Evolutionary conservation across 495 filamentous ascomycete species (phyloP).

Genomic region (Tuber brumale): DNA sequence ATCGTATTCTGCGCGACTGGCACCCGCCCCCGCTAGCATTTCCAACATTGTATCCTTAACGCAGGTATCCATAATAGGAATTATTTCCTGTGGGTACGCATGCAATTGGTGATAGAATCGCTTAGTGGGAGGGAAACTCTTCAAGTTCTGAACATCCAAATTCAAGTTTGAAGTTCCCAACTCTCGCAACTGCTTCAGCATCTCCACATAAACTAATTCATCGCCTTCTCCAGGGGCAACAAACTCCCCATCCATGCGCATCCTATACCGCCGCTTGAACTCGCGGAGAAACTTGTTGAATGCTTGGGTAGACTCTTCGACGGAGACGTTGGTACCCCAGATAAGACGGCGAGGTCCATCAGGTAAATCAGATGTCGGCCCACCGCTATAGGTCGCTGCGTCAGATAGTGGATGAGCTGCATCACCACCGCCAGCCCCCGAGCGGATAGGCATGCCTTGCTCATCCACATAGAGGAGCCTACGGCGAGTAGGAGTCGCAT

Average conservation of each 20-base stretch:
- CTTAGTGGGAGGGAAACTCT: constrained; percentile 80
- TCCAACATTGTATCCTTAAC: constrained; percentile 92
- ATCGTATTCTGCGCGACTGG: constrained; percentile 40
- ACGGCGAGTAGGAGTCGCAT: constrained; percentile 35
- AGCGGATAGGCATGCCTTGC: constrained; percentile 32
- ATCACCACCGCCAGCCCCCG: constrained; percentile 16
- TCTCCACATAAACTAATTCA: constrained; percentile 74
- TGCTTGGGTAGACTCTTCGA: constrained; percentile 73
- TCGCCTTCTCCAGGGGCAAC: constrained; percentile 58
- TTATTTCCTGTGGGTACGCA: constrained; percentile 87
- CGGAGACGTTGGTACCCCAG: constrained; percentile 96
- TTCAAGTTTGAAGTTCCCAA: constrained; percentile 78
- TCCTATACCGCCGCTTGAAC: constrained; percentile 84
- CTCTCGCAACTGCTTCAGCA: constrained; percentile 82
- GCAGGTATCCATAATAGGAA: constrained; percentile 90
- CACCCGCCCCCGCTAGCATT: constrained; percentile 63
- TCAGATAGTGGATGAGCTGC: constrained; percentile 28
- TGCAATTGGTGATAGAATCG: constrained; percentile 95
- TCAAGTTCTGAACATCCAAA: constrained; percentile 81
- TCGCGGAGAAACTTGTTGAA: constrained; percentile 89
- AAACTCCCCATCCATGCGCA: constrained; percentile 60
- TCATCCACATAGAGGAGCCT: constrained; percentile 42
- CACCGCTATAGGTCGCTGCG: constrained; percentile 38
- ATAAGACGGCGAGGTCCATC: constrained; percentile 79
- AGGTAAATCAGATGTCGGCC: constrained; percentile 68